Conservation (phyloP, 495 filamentous ascomycete genomes). For the Penicillium atrosanguineum region DNA sequence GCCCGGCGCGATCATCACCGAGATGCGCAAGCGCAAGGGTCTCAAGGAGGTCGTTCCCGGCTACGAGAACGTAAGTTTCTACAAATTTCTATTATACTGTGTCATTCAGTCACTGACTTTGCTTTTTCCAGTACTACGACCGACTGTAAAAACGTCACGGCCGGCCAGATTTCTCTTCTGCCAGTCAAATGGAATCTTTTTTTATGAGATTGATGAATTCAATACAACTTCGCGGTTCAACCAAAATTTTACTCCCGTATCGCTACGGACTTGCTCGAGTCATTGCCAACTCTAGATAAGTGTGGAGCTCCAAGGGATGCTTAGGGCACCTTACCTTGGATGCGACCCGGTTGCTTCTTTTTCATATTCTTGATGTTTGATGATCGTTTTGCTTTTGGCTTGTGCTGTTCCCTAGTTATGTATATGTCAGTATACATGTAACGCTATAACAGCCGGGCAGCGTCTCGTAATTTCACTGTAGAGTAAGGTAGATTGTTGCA, state of each 20-base stretch:
- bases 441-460: conserved; percentile 16
- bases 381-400: conserved; percentile 14
- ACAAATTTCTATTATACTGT: not conserved
- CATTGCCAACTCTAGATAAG: conserved; percentile 20
- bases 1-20: conserved; percentile 78
- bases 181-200: conserved; percentile 40
- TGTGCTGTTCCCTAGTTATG: conserved; percentile 25
- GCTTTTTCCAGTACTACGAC: conserved; percentile 82
- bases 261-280: conserved; percentile 16
- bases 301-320: conserved; percentile 11
- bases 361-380: conserved; percentile 21
- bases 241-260: conserved; percentile 27
- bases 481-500: too few species aligned
- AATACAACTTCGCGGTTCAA: conserved; percentile 47
- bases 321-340: conserved; percentile 24
- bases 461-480: not conserved
- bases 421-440: conserved; percentile 38
- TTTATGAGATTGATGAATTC: conserved; percentile 53
- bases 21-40: conserved; percentile 99
- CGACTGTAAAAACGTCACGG: conserved; percentile 73
- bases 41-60: conserved; percentile 91
- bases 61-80: conserved; percentile 83
- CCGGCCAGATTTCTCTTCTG: conserved; percentile 32
- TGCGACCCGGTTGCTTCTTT: conserved; percentile 25
- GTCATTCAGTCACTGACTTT: conserved; percentile 50